Evolutionary conservation across 306 rosid genomes (phyloP).

Genomic region (Malus fusca): DNA sequence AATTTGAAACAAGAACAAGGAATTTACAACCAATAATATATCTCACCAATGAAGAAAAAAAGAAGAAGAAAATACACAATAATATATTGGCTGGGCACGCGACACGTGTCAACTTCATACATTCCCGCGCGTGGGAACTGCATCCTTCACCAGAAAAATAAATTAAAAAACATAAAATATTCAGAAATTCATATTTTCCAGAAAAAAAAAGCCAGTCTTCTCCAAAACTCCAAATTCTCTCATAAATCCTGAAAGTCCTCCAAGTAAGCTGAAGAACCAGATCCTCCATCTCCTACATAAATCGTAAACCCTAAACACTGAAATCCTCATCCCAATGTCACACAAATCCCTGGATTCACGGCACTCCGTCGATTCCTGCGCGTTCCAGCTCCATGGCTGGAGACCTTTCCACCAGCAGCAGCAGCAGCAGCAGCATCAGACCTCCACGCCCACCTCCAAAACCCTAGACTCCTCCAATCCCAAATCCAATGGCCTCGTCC

Average conservation of each 20-base stretch:
- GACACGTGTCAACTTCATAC: neutral
- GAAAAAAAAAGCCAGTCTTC: neutral
- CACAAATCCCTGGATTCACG: constrained; percentile 58
- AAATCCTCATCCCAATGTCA: constrained; percentile 35
- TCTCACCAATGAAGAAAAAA: no score
- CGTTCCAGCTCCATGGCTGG: constrained; percentile 69
- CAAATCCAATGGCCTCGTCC: constrained; percentile 19
- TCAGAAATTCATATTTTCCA: neutral
- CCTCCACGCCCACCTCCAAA: constrained; percentile 25
- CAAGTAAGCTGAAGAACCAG: neutral
- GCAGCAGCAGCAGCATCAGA: neutral
- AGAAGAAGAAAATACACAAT: neutral
- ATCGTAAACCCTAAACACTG: neutral
- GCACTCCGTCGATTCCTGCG: constrained; percentile 53
- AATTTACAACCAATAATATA: no score
- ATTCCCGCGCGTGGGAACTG: neutral
- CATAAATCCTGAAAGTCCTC: neutral
- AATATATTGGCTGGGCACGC: neutral
- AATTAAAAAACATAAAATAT: neutral
- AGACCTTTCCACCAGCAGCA: constrained; percentile 51
- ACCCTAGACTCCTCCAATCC: constrained; percentile 45
- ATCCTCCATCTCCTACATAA: neutral
- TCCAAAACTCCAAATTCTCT: neutral
- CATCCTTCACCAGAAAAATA: neutral
- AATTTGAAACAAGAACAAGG: no score